phyloP scores from a whole-genome alignment of 805 yeast genomes.

The Candida vaughaniae region DNA sequence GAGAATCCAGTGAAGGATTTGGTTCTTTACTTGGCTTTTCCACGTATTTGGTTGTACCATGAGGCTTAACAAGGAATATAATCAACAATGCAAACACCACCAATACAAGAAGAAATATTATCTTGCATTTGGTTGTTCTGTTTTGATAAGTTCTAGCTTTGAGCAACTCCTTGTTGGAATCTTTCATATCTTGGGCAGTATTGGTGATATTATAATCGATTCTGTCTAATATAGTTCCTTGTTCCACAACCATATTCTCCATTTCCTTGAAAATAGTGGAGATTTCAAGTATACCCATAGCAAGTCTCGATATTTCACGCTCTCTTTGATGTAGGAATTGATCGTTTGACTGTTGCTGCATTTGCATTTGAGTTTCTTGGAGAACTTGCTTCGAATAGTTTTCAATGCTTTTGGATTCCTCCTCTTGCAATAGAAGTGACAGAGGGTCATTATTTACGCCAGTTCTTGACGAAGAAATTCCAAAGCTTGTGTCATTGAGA shows the following conservation, averaged over 20 bases:
- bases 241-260: constrained; percentile 90
- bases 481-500: constrained; percentile 10
- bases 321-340: constrained; percentile 67
- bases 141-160: constrained; percentile 82
- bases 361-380: constrained; percentile 22
- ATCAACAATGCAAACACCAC: constrained; percentile 71
- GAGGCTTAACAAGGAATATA: constrained; percentile 67
- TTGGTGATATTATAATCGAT: constrained; percentile 88
- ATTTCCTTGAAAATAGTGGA: constrained; percentile 91
- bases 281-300: constrained; percentile 91
- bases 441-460: neutral
- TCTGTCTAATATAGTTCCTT: constrained; percentile 90
- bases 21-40: constrained; percentile 14
- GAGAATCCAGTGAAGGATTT: neutral
- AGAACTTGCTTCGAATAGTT: constrained; percentile 35
- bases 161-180: constrained; percentile 73
- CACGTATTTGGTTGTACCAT: constrained; percentile 23
- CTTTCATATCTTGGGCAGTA: constrained; percentile 72
- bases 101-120: constrained; percentile 70
- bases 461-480: neutral
- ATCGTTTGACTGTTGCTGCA: constrained; percentile 21
- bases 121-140: constrained; percentile 85
- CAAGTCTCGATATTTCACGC: constrained; percentile 83
- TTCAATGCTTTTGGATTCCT: constrained; percentile 27
- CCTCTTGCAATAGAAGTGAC: constrained; percentile 23